Base-by-base conservation (phyloP, 169 alveolate genomes). In the Cryptosporidium sp. region DNA sequence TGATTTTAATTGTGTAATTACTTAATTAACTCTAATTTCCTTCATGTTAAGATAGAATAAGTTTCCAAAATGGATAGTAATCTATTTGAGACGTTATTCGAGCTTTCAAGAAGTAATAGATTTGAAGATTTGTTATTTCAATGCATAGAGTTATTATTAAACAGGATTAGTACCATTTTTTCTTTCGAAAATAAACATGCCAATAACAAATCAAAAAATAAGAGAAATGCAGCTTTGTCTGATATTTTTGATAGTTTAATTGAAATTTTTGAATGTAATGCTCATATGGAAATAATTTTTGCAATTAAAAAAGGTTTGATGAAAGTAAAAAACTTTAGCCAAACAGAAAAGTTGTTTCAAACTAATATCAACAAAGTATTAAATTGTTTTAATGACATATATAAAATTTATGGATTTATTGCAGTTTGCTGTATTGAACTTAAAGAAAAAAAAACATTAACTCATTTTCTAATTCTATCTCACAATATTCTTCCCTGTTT, bases 401-500 rank as follows among this genome's bases (percentile, higher is more conserved):
- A 73, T 73, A 44, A 44, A 18, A 62, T 80, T 60, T 80, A 44
- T 67, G 75, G 69, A 23, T 62, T 29, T 44, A 44, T 80, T 35
- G 9, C 89, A 37, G 37, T 62, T 42, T 37, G 89, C 29, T 62
- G 65, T 80, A 29, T 67, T 14, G 53, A 80, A 62, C 23, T 80
- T 23, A 62, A 67, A 61, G n/a, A 37, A 8, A 42, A 6, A 7
- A n/a, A 58, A 29, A 29, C 23, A 35, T 61, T 80, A 1, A 37
- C 26, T 23, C 23, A 16, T 42, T 80, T 23, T 60, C 2, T 60
- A 37, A 26, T 37, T 23, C 39, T 80, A 14, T 60, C 51, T 61
- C 89, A 80, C 44, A 62, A 44, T 18, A 60, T 80, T 26, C 37
- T 80, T 12, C 89, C 89, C 9, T 80, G 42, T 29, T 80, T 80